A percentile compares a stretch with the other conserved stretches of the same genome.
Conservation (phyloP, 805 yeast species). For the Candida namnaoensis region DNA sequence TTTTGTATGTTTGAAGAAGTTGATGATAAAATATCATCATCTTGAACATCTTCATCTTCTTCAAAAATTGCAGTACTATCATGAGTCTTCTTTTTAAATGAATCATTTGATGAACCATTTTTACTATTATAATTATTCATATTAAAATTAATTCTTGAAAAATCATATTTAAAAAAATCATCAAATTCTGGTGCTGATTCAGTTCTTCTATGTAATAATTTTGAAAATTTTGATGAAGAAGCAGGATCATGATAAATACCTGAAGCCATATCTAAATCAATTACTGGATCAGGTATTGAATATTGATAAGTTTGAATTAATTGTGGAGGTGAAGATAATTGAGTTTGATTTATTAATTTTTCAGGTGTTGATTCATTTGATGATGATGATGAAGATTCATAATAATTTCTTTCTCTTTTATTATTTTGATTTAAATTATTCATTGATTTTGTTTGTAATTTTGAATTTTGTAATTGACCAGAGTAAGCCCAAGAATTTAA, state of each 20-base stretch:
- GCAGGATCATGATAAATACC: no score
- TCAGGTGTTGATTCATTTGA: background rate
- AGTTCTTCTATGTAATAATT: constrained; percentile 36
- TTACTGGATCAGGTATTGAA: constrained; percentile 42
- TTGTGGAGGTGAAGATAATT: constrained; percentile 13
- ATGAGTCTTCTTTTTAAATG: constrained; percentile 1
- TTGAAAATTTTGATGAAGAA: constrained; percentile 9
- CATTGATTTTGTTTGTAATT: constrained; percentile 3
- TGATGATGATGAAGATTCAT: background rate
- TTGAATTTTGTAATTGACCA: constrained; percentile 9
- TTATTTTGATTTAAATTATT: constrained; percentile 3
- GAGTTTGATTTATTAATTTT: constrained; percentile 2
- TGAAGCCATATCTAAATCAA: constrained; percentile 47
- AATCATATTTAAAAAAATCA: constrained; percentile 17
- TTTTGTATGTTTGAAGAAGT: constrained; percentile 10
- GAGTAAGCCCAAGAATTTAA: constrained; percentile 30
- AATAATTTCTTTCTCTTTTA: constrained; percentile 18
- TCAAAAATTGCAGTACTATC: constrained; percentile 23
- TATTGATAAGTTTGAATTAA: constrained; percentile 16
- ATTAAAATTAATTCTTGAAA: background rate
- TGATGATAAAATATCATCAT: constrained; percentile 7
- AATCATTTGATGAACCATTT: constrained; percentile 1
- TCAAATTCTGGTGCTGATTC: constrained; percentile 50
- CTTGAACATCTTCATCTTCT: constrained; percentile 21
- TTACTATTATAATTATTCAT: no score